These are phyloP conservation scores for Alternaria solani DNA, from an alignment of 2,329 filamentous ascomycete genomes.

Conservation along the genomic window DNA sequence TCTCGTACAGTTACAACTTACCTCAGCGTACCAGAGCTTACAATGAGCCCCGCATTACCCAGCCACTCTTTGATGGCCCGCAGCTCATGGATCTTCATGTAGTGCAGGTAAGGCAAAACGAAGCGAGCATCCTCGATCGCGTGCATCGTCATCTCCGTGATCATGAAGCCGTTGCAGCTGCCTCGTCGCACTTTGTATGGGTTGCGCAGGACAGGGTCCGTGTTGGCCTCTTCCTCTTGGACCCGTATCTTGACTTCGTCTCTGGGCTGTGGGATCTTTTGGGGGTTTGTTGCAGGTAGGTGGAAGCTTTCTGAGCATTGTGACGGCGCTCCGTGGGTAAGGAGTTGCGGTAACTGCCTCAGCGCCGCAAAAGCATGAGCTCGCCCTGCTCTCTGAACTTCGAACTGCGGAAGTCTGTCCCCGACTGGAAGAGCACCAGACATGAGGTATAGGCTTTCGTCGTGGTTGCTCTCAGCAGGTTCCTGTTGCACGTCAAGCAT, in stretches of 20 bases:
- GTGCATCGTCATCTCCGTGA: slow-evolving; percentile 31
- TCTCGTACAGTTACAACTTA: neutral
- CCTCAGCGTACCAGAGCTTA: slow-evolving; percentile 25
- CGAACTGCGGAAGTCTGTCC: neutral
- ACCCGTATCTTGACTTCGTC: slow-evolving; percentile 24
- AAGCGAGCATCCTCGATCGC: slow-evolving; percentile 24
- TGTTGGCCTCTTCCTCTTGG: slow-evolving; percentile 24
- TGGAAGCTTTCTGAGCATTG: neutral
- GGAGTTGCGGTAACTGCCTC: neutral
- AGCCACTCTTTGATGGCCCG: slow-evolving; percentile 34
- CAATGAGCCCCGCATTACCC: slow-evolving; percentile 18
- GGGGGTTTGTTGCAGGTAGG: slow-evolving; percentile 12
- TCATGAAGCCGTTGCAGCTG: slow-evolving; percentile 27
- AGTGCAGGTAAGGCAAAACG: slow-evolving; percentile 30
- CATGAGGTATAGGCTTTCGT: slow-evolving; percentile 3
- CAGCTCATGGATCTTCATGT: slow-evolving; percentile 39
- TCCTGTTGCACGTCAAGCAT: neutral
- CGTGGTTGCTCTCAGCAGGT: neutral
- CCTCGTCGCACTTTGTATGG: slow-evolving; percentile 30
- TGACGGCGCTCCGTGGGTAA: neutral
- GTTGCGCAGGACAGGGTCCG: slow-evolving; percentile 14
- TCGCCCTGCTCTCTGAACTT: slow-evolving; percentile 1
- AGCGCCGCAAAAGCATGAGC: neutral
- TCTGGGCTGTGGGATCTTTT: slow-evolving; percentile 14
- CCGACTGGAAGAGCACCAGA: slow-evolving; percentile 4